Percentiles rank a stretch among this genome's conserved stretches.
These are phyloP conservation scores for Globisporangium nodosum DNA, from an alignment of 352 stramenopile species.

Conservation along the genomic window DNA sequence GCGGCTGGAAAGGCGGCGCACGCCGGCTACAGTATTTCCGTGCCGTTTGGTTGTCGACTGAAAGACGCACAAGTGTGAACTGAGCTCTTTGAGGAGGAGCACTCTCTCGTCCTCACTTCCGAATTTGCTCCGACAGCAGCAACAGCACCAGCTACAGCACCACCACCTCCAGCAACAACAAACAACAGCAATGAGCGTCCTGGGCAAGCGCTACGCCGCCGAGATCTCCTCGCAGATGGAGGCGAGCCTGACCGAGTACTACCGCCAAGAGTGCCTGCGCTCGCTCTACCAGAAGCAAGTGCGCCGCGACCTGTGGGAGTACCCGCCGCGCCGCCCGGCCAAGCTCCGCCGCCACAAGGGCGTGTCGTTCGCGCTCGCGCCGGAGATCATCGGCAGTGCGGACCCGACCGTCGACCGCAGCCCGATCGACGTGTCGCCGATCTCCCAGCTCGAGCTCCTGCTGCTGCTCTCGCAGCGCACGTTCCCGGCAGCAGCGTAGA, in stretches of 20 bases:
- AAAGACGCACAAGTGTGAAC: no score
- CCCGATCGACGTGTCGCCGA: constrained; percentile 68
- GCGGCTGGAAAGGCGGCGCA: neutral
- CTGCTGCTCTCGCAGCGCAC: constrained; percentile 68
- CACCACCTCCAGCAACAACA: constrained; percentile 12
- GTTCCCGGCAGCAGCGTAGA: constrained; percentile 40
- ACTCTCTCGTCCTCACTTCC: constrained; percentile 17
- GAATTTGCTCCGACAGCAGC: constrained; percentile 24
- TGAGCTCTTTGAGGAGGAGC: no score
- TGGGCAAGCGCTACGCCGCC: constrained; percentile 65
- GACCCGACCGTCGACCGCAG: constrained; percentile 68
- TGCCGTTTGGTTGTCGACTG: neutral
- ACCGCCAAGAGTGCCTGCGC: constrained; percentile 74
- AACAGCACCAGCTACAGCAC: constrained; percentile 11
- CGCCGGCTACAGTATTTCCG: neutral
- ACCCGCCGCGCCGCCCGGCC: constrained; percentile 22
- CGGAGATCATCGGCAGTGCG: constrained; percentile 68
- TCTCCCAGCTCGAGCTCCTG: constrained; percentile 70
- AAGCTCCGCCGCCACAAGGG: constrained; percentile 28
- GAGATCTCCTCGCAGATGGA: constrained; percentile 50
- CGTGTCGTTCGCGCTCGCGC: constrained; percentile 54
- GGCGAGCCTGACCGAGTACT: constrained; percentile 75
- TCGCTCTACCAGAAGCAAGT: constrained; percentile 67
- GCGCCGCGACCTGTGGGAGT: constrained; percentile 32
- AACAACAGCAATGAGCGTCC: constrained; percentile 22